Conservation (phyloP, 345 rosid genomes). For the Raphanus raphanistrum region DNA sequence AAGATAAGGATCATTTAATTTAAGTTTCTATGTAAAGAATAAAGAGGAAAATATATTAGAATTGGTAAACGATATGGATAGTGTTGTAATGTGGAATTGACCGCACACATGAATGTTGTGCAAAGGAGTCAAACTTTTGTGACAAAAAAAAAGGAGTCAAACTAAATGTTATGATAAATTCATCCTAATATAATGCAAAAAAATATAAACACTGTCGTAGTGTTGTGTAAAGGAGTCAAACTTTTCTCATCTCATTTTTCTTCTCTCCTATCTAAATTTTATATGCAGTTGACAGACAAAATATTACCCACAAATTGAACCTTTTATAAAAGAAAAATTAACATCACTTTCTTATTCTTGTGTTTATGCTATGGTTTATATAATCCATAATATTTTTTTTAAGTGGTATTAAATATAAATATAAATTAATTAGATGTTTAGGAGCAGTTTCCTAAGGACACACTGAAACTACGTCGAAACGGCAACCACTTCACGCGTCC, state of each 20-base stretch:
- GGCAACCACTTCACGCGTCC: conserved; percentile 1
- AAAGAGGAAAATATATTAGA: too few species aligned
- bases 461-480: conserved; percentile 1
- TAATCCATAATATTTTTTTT: not conserved
- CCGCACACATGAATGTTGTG: not conserved
- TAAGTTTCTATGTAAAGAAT: not conserved
- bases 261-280: not conserved
- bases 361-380: not conserved
- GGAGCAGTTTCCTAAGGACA: not conserved
- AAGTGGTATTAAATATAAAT: too few species aligned
- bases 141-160: not conserved
- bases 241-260: not conserved
- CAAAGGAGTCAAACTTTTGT: not conserved
- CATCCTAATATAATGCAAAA: not conserved
- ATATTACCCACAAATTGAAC: not conserved
- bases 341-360: not conserved
- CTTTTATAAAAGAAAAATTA: too few species aligned
- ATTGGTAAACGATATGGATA: not conserved
- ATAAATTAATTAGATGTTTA: not conserved
- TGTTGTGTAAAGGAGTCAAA: not conserved
- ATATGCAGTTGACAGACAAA: not conserved
- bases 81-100: not conserved
- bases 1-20: not conserved
- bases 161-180: not conserved
- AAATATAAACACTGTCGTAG: not conserved